These are phyloP conservation scores for Astrephomene gubernaculifera DNA, from an alignment of 139 green algal genomes.

Conservation along the genomic window DNA sequence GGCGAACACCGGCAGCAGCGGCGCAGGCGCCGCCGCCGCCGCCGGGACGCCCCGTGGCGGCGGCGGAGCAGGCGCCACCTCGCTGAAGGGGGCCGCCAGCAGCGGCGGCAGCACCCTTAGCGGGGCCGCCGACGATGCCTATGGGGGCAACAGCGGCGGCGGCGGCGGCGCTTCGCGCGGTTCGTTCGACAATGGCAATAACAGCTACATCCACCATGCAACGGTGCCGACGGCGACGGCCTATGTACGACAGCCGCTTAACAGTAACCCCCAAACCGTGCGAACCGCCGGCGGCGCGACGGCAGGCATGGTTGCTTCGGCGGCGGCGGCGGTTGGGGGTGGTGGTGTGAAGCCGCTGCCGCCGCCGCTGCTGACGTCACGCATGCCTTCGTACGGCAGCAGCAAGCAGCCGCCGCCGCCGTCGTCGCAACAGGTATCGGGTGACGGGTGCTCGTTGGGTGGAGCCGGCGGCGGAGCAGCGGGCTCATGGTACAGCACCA, in stretches of 20 bases:
- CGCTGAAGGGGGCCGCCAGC: too few relatives aligned
- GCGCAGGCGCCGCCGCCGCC: too few relatives aligned
- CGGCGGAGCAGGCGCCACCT: background rate
- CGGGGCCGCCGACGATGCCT: background rate
- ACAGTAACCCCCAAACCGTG: background rate
- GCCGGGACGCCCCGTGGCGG: too few relatives aligned
- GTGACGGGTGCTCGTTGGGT: too few relatives aligned
- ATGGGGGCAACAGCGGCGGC: conserved; percentile 5
- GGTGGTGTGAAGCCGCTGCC: too few relatives aligned
- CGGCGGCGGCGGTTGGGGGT: background rate
- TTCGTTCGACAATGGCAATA: background rate
- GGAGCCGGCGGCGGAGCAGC: too few relatives aligned
- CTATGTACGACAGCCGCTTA: conserved; percentile 2
- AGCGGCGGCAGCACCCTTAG: background rate
- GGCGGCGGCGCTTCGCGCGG: background rate
- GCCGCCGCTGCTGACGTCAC: background rate
- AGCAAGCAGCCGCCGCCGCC: too few relatives aligned
- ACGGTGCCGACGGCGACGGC: background rate
- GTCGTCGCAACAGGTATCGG: too few relatives aligned
- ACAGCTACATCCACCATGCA: background rate
- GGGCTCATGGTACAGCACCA: too few relatives aligned
- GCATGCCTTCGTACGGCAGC: conserved; percentile 1
- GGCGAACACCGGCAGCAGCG: too few relatives aligned
- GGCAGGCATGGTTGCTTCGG: background rate
- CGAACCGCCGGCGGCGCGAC: background rate